phyloP scores from a whole-genome alignment of 1,139 yeast genomes.

The Scheffersomyces parashehatae region DNA sequence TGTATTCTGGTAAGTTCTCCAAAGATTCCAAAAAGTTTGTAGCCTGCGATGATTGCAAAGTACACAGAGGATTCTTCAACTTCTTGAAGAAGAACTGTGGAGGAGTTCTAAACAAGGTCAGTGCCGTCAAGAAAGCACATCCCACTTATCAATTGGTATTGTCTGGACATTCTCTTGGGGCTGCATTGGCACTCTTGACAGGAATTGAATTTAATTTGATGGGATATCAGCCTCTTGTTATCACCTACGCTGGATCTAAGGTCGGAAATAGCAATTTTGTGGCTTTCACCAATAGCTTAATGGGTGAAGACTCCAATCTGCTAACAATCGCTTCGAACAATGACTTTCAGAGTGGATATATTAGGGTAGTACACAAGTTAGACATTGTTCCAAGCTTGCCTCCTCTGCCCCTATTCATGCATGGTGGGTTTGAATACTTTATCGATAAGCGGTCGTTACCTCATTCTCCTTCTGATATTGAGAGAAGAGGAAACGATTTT shows the following conservation, averaged over 20 bases:
- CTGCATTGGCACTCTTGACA: constrained; percentile 60
- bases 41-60: constrained; percentile 50
- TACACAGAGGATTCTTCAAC: constrained; percentile 60
- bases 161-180: constrained; percentile 76
- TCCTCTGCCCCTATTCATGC: constrained; percentile 43
- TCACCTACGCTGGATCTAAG: constrained; percentile 63
- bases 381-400: constrained; percentile 64
- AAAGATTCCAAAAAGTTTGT: constrained; percentile 14
- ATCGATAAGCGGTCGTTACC: constrained; percentile 48
- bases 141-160: constrained; percentile 53
- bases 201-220: constrained; percentile 58
- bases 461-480: constrained; percentile 29
- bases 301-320: constrained; percentile 7
- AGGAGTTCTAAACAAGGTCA: constrained; percentile 33
- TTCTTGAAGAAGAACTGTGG: constrained; percentile 42
- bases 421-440: constrained; percentile 52
- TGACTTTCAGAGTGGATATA: constrained; percentile 31
- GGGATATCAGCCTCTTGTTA: constrained; percentile 53
- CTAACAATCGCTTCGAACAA: constrained; percentile 9
- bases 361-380: constrained; percentile 55
- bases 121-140: constrained; percentile 27
- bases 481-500: neutral
- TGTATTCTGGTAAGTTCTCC: constrained; percentile 4
- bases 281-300: constrained; percentile 46
- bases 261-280: constrained; percentile 56